Conservation (phyloP, 2,329 filamentous ascomycete genomes). For the Ophiocordyceps camponoti-rufipedis region DNA sequence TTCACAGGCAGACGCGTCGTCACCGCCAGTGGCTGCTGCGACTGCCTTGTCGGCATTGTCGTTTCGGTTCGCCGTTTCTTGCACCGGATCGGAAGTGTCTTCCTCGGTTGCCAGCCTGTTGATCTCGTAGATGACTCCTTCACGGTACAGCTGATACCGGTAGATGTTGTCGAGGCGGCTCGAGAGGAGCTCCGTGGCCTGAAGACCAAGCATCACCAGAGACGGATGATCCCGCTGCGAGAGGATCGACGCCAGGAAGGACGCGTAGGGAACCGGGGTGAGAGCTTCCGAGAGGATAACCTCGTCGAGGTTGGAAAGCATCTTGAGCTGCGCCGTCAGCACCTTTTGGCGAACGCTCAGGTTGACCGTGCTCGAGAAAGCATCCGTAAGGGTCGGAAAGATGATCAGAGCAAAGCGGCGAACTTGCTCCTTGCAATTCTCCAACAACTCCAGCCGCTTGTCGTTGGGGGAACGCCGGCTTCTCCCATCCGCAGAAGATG, state of each 20-base stretch:
- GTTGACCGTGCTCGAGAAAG: slow-evolving; percentile 95
- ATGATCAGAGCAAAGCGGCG: slow-evolving; percentile 85
- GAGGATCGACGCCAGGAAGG: slow-evolving; percentile 84
- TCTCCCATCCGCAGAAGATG: slow-evolving; percentile 14
- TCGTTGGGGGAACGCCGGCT: slow-evolving; percentile 42
- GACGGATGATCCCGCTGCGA: slow-evolving; percentile 87
- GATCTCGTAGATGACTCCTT: slow-evolving; percentile 88
- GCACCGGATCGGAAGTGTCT: slow-evolving; percentile 4
- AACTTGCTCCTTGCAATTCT: slow-evolving; percentile 70
- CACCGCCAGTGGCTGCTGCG: neutral
- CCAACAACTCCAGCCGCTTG: slow-evolving; percentile 63
- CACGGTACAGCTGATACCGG: slow-evolving; percentile 89
- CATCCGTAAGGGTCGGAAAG: slow-evolving; percentile 86
- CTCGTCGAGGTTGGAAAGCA: slow-evolving; percentile 87
- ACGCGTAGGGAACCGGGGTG: slow-evolving; percentile 80
- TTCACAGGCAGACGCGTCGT: slow-evolving; percentile 12
- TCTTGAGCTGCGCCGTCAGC: slow-evolving; percentile 86
- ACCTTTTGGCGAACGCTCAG: slow-evolving; percentile 89
- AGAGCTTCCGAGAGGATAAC: slow-evolving; percentile 72
- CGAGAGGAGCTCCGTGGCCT: slow-evolving; percentile 76
- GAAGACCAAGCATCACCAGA: slow-evolving; percentile 70
- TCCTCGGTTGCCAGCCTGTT: slow-evolving; percentile 50
- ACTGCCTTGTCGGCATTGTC: slow-evolving; percentile 10
- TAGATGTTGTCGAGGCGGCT: slow-evolving; percentile 76
- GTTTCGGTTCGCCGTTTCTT: neutral